Evolutionary conservation across 768 basidiomycete genomes (phyloP).

Genomic region (Kwoniella sp.): DNA sequence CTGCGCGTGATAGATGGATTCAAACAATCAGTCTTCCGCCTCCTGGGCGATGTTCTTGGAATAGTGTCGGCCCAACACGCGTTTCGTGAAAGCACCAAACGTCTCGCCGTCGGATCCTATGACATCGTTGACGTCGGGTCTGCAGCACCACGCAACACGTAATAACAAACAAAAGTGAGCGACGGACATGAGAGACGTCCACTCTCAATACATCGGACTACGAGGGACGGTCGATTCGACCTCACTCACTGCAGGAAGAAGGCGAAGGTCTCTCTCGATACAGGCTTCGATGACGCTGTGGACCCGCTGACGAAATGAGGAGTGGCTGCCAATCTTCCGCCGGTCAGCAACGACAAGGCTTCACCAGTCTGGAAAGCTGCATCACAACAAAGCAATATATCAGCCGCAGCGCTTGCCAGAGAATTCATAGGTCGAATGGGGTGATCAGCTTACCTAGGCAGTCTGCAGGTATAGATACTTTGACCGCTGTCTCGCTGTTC

Average conservation of each 20-base stretch:
- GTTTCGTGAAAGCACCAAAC: conserved; percentile 87
- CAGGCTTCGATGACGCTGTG: conserved; percentile 42
- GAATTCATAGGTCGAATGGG: neutral
- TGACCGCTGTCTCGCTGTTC: conserved; percentile 68
- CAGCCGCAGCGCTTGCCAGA: neutral
- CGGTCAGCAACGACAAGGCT: conserved; percentile 86
- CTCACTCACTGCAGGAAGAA: conserved; percentile 58
- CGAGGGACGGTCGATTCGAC: neutral
- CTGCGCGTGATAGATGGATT: too few relatives aligned
- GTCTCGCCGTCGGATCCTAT: conserved; percentile 69
- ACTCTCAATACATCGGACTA: neutral
- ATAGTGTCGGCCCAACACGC: conserved; percentile 71
- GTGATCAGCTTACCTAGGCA: conserved; percentile 39
- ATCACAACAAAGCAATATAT: neutral
- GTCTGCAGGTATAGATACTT: conserved; percentile 77
- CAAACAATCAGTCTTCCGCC: conserved; percentile 24
- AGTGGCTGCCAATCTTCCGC: conserved; percentile 78
- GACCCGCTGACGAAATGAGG: conserved; percentile 91
- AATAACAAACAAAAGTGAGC: neutral
- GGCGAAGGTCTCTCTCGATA: conserved; percentile 75
- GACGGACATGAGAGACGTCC: neutral
- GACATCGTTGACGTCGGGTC: conserved; percentile 74
- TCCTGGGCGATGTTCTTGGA: conserved; percentile 14
- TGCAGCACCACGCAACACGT: conserved; percentile 58
- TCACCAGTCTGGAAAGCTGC: conserved; percentile 96